A percentile compares a stretch with the other conserved stretches of the same genome.
phyloP scores from a whole-genome alignment of 2,329 filamentous ascomycete genomes.

The Chaetomiaceae sp. region DNA sequence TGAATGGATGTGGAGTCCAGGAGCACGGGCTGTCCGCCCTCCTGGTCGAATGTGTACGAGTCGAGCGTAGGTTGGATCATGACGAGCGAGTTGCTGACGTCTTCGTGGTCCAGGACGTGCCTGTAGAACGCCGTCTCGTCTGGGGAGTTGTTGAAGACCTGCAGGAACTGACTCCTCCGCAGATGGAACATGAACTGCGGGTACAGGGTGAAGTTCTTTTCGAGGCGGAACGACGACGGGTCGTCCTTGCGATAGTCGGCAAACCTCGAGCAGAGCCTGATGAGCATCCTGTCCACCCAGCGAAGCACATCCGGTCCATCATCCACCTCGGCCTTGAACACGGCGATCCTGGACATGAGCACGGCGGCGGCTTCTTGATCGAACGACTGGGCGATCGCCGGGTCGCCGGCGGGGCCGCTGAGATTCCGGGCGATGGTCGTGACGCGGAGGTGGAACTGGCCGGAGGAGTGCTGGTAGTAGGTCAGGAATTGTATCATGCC shows the following conservation, averaged over 20 bases:
- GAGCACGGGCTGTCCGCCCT: constrained; percentile 87
- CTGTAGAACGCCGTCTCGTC: constrained; percentile 99
- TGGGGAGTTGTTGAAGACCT: constrained; percentile 99
- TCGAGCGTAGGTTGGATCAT: constrained; percentile 99
- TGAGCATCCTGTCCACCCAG: constrained; percentile 98
- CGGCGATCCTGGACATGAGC: constrained; percentile 97
- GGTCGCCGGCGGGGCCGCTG: constrained; percentile 89
- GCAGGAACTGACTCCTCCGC: constrained; percentile 91
- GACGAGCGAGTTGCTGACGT: constrained; percentile 91
- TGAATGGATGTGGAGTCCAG: constrained; percentile 96
- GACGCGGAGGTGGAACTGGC: constrained; percentile 91
- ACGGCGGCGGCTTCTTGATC: constrained; percentile 97
- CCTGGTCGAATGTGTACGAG: constrained; percentile 94
- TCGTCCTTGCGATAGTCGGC: constrained; percentile 98
- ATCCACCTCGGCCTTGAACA: constrained; percentile 98
- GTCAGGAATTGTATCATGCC: constrained; percentile 98
- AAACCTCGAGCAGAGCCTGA: constrained; percentile 90
- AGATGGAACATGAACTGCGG: constrained; percentile 99
- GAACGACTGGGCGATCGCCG: constrained; percentile 92
- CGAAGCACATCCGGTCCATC: constrained; percentile 96
- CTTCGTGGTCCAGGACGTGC: constrained; percentile 94
- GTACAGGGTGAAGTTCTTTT: constrained; percentile 99
- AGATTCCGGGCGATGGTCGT: constrained; percentile 89
- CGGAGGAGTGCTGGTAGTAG: constrained; percentile 96
- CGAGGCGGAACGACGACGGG: constrained; percentile 89